Base-by-base conservation (phyloP, 139 green algal species). In the Spirogloea muscicola region DNA sequence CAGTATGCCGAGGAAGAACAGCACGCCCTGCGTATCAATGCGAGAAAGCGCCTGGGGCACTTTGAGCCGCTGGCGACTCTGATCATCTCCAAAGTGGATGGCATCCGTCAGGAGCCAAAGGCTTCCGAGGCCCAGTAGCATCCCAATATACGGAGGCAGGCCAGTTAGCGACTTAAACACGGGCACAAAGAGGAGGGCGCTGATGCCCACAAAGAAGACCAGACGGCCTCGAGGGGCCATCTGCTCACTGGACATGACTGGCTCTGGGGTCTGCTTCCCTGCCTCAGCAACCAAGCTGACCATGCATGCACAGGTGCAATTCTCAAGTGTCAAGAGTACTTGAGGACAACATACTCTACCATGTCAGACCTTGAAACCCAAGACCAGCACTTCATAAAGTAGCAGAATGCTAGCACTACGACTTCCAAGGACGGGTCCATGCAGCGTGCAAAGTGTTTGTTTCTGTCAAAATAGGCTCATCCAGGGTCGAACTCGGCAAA, bases 1-100 rank as follows among this genome's bases (percentile, higher is more conserved):
- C 60, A 92, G 79, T 49, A 92, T 87, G 51, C 88, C 88, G 27
- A 89, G 72, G 81, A 92, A 92, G 75, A 92, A 92, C 49, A 92
- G 82, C 34, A 92, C 79, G n/a, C 87, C 86, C 80, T 91, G 81
- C 31, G 82, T 86, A 58, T 88, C 84, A 40, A 88, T 88, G 39
- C 83, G 79, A 2, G 58, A 64, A 29, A 88, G 77, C 36, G 84
- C 84, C 13, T 84, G 41, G 9, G 84, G 79, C 27, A 88, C 84
- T 38, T 72, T 80, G 27, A 88, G 62, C 13, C 37, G 18, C 39
- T 39, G 25, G 31, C 81, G 38, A 46, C 81, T 63, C 38, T 83
- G 5, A 13, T 25, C 67, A 78, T 91, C 87, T 0, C 84, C 84
- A 49, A 84, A 88, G 80, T 92, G 88, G 27, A 92, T 85, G 31